Conservation (phyloP, 179 eudicot species). For the Dionaea muscipula region DNA sequence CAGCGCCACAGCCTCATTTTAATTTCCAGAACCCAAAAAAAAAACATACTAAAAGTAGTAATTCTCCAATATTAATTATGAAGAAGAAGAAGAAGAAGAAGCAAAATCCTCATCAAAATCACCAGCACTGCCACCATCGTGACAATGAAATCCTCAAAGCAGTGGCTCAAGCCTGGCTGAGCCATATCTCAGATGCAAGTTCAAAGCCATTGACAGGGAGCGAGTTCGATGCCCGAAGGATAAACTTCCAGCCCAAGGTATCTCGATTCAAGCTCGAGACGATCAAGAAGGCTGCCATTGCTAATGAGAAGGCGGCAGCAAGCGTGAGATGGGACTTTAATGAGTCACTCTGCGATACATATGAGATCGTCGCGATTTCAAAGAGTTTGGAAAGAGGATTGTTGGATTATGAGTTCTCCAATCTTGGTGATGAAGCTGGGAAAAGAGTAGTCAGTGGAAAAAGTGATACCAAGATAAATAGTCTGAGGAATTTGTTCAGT, state of each 20-base stretch:
- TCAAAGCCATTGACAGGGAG: constrained; percentile 19
- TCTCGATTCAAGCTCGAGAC: constrained; percentile 68
- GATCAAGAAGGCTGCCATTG: constrained; percentile 4
- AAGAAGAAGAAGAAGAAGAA: constrained; percentile 18
- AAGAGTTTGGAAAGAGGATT: constrained; percentile 45
- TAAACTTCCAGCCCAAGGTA: constrained; percentile 33
- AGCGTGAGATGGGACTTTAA: constrained; percentile 41
- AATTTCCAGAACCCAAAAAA: constrained; percentile 2
- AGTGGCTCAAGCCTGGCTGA: constrained; percentile 81
- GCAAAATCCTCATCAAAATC: constrained; percentile 2
- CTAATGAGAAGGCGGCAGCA: background rate
- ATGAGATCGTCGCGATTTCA: constrained; percentile 58
- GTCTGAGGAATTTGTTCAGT: constrained; percentile 50
- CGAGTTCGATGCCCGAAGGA: constrained; percentile 47
- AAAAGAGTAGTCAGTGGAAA: constrained; percentile 11
- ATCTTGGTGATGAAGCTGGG: constrained; percentile 7
- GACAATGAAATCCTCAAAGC: constrained; percentile 62
- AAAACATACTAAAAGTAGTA: no score
- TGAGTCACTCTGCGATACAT: constrained; percentile 66
- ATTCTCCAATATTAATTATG: background rate
- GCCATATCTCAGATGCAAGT: constrained; percentile 26
- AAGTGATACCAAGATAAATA: constrained; percentile 48
- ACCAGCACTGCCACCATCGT: constrained; percentile 13
- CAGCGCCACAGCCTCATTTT: no score
- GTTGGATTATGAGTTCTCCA: constrained; percentile 23